These are phyloP conservation scores for Ogataea ramenticola DNA, from an alignment of 805 yeast genomes.

Conservation along the genomic window DNA sequence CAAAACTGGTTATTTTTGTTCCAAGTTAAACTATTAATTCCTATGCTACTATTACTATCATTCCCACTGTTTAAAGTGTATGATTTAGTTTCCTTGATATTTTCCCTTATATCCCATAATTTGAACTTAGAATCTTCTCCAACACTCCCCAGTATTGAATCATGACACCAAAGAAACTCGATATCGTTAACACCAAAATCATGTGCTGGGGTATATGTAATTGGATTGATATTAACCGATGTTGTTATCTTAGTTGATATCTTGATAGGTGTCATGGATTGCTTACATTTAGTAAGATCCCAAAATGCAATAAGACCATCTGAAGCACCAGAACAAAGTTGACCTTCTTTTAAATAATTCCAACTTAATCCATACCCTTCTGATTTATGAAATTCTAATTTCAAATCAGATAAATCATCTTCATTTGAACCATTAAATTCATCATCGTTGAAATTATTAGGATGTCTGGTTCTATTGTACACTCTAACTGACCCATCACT, in stretches of 20 bases:
- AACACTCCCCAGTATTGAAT: slow-evolving; percentile 52
- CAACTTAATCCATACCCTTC: slow-evolving; percentile 74
- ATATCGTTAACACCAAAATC: slow-evolving; percentile 60
- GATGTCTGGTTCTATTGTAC: slow-evolving; percentile 81
- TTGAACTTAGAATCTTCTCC: slow-evolving; percentile 55
- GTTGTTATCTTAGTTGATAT: background rate
- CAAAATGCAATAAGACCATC: slow-evolving; percentile 60
- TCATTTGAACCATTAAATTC: slow-evolving; percentile 4
- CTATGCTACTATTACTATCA: slow-evolving; percentile 10
- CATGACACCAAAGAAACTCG: slow-evolving; percentile 60
- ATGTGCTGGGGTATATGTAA: slow-evolving; percentile 23
- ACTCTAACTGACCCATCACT: slow-evolving; percentile 58
- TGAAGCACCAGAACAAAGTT: slow-evolving; percentile 51
- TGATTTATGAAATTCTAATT: slow-evolving; percentile 23
- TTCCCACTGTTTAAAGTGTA: too few species aligned
- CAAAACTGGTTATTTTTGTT: slow-evolving; percentile 49
- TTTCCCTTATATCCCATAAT: slow-evolving; percentile 46
- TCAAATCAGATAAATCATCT: slow-evolving; percentile 15
- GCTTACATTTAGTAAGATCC: slow-evolving; percentile 39
- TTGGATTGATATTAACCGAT: slow-evolving; percentile 10
- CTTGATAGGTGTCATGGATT: slow-evolving; percentile 9
- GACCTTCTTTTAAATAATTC: slow-evolving; percentile 60
- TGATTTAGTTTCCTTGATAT: background rate
- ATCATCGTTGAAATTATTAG: slow-evolving; percentile 33
- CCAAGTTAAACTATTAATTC: slow-evolving; percentile 50